Base-by-base conservation (phyloP, 257 asterid species). In the Solanum pimpinellifolium region DNA sequence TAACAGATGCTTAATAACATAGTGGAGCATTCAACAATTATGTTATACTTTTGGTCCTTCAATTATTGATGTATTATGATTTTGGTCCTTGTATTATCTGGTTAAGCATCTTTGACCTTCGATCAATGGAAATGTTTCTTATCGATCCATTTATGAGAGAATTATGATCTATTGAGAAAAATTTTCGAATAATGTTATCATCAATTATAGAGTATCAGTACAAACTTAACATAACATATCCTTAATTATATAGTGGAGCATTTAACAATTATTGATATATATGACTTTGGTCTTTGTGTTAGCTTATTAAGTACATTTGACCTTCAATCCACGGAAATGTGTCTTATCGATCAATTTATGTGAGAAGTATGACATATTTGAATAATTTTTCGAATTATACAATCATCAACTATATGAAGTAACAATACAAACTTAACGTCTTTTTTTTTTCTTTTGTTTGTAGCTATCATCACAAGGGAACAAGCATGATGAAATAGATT, bases 401-500 rank as follows among this genome's bases (percentile, higher is more conserved):
- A 0, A 65, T 65, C 33, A 11, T 11, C 16, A 65, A 65, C 20
- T 25, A 2, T 25, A 2, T n/a, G 73, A 33, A 66, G 9, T 25
- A 68, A 68, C 12, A 31, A 2, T 31, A 69, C 23, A 15, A 69
- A 11, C 76, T 31, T 69, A 31, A 8, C n/a, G 16, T 7, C 9
- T 3, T 35, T 27, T 33, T 21, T 29, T 69, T 21, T 20, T 12
- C 8, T 31, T 7, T 65, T 35, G 14, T 35, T 35, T 84, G 85
- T 85, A 94, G 96, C 75, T 96, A 70, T 93, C 98, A 84, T 94
- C 99, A 29, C 93, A 92, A 87, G 98, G 99, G 3, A 92, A 92
- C 77, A 90, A 86, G 60, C 99, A 96, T 35, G 99, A 96, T 18
- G 99, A 96, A 91, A 95, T 96, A 84, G 98, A 96, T 86, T 96